Evolutionary conservation across 2,329 filamentous ascomycete species (phyloP).

Genomic region (Ophiognomonia clavigignenti-juglandacearum): DNA sequence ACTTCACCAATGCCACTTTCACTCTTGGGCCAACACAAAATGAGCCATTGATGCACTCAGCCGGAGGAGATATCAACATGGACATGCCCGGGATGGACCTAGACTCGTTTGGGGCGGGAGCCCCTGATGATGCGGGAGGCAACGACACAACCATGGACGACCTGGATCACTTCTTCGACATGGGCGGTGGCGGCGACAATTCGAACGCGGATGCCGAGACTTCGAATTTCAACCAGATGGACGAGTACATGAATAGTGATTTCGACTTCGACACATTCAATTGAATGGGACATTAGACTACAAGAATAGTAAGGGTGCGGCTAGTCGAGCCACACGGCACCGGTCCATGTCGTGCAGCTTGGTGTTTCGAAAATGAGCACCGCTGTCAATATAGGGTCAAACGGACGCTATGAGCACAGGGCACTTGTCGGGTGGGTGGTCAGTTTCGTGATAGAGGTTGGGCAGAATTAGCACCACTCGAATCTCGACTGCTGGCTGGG

Average conservation of each 20-base stretch:
- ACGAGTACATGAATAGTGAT: slow-evolving; percentile 12
- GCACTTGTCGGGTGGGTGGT: no score
- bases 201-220: slow-evolving; percentile 31
- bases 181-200: slow-evolving; percentile 33
- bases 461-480: no score
- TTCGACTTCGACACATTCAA: slow-evolving; percentile 10
- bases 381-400: no score
- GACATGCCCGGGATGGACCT: slow-evolving; percentile 10
- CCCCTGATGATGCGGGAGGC: slow-evolving; percentile 15
- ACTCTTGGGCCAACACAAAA: slow-evolving; percentile 12
- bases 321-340: no score
- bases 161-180: slow-evolving; percentile 44
- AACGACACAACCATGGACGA: slow-evolving; percentile 25
- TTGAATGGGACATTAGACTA: no score
- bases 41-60: slow-evolving; percentile 1
- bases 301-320: no score
- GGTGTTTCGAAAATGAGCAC: no score
- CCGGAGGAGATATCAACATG: slow-evolving; percentile 1
- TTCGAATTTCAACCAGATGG: slow-evolving; percentile 12
- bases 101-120: slow-evolving; percentile 3
- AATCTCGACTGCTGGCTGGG: no score
- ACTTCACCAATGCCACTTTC: slow-evolving; percentile 15
- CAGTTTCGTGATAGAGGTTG: no score
- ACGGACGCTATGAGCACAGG: no score
- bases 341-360: no score